These are phyloP conservation scores for Microdochium bolleyi DNA, from an alignment of 2,329 filamentous ascomycete genomes.

Conservation along the genomic window DNA sequence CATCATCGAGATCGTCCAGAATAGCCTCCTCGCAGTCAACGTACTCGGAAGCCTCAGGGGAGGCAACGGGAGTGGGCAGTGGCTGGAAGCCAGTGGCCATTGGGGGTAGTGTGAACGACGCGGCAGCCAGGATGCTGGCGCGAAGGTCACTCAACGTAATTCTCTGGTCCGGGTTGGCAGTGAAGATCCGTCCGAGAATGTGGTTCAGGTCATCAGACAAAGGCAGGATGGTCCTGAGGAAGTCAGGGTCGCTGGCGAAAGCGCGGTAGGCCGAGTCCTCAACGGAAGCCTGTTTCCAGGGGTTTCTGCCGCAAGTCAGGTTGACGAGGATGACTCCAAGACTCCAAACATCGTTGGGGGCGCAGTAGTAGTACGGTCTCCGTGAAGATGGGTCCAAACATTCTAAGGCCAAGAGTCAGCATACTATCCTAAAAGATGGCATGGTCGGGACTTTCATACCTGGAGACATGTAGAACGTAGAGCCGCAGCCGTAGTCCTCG, in stretches of 20 bases:
- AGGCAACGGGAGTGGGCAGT: slow-evolving; percentile 31
- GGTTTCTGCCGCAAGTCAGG: slow-evolving; percentile 94
- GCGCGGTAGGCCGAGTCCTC: slow-evolving; percentile 95
- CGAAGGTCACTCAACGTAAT: slow-evolving; percentile 77
- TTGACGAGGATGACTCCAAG: slow-evolving; percentile 98
- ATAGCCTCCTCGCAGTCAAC: slow-evolving; percentile 38
- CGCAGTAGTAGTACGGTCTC: slow-evolving; percentile 78
- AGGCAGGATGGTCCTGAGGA: slow-evolving; percentile 87
- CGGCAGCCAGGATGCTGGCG: slow-evolving; percentile 67
- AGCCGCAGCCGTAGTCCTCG: slow-evolving; percentile 94
- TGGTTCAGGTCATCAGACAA: slow-evolving; percentile 82
- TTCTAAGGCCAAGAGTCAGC: slow-evolving; percentile 47
- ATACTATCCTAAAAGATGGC: slow-evolving; percentile 12
- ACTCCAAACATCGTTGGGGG: slow-evolving; percentile 95
- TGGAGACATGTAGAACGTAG: slow-evolving; percentile 99
- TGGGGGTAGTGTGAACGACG: slow-evolving; percentile 56
- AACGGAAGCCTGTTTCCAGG: slow-evolving; percentile 92
- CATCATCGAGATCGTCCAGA: slow-evolving; percentile 34
- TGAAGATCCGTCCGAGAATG: slow-evolving; percentile 82
- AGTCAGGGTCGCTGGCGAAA: slow-evolving; percentile 76
- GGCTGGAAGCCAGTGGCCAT: slow-evolving; percentile 18
- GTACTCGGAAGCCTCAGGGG: slow-evolving; percentile 36
- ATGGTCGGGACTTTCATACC: slow-evolving; percentile 44
- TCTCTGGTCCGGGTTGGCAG: slow-evolving; percentile 73
- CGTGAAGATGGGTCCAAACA: slow-evolving; percentile 72